Base-by-base conservation (phyloP, 805 yeast species). In the Tetrapisispora nanseiensis region DNA sequence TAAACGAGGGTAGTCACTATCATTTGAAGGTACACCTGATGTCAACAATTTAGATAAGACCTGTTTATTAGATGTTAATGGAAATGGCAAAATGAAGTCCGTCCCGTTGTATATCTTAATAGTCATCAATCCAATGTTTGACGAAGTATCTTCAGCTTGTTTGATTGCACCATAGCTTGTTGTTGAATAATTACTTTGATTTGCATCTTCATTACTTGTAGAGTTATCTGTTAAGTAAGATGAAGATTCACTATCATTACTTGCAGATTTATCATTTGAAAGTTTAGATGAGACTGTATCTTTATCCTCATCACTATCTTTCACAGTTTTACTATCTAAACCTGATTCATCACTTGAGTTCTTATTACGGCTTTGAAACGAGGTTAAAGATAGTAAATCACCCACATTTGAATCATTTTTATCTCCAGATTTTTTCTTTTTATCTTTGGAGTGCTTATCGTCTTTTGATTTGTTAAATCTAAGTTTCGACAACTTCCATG, bases 51-150 rank as follows among this genome's bases (percentile, higher is more conserved):
- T 80, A 19, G 74, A 66, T 33, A 83, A 61, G 21, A 76, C 72
- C 46, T 70, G 77, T 52, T 72, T 75, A 59, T 76, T 81, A 46
- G 79, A 75, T 46, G 75, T 76, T 46, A 82, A 67, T 23, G 76
- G 75, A 37, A 81, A 75, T 4, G 95, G 95, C 35, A 86, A 69
- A 39, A 70, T 69, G 47, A 86, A 71, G 41, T 76, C 74, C 43
- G 73, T 70, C 19, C 87, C 82, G 28, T 76, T 73, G 55, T 83
- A 83, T n/a, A 86, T 72, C 55, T 83, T 82, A 24, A 86, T 79
- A 0, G 86, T 81, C 47, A 86, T 69, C 29, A 84, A 65, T 2
- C 95, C 95, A 0, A 90, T 15, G 13, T 12, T 32, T 22, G 29
- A 24, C 3, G 41, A 24, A 5, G 22, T 13, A n/a, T 31, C 12